Percentiles rank a stretch among this genome's conserved stretches.
These are phyloP conservation scores for Zasmidium cellare DNA, from an alignment of 2,329 filamentous ascomycete genomes.

Conservation along the genomic window DNA sequence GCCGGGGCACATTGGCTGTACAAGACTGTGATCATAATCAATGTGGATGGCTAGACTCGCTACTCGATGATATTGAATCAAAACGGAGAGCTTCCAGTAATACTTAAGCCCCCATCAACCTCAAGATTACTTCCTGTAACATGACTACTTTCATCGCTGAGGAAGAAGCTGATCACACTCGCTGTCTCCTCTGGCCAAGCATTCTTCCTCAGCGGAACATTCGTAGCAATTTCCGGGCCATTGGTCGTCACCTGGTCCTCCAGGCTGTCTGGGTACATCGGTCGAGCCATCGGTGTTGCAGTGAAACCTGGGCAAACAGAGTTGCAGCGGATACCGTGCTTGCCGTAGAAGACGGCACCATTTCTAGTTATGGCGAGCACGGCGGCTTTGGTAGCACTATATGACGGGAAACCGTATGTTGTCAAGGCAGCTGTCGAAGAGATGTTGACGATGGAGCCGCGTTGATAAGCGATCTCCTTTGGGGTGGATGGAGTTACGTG, in stretches of 20 bases:
- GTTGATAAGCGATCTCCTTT: conserved; percentile 52
- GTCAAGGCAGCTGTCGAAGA: conserved; percentile 10
- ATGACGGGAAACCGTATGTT: conserved; percentile 17
- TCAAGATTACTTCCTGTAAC: conserved; percentile 5
- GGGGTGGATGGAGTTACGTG: conserved; percentile 45
- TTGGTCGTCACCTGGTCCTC: background rate
- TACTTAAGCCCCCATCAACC: conserved; percentile 1
- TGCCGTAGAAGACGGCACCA: conserved; percentile 26
- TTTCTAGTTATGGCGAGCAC: conserved; percentile 28
- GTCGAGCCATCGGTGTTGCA: background rate
- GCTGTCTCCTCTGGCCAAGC: conserved; percentile 7
- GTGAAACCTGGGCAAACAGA: conserved; percentile 25
- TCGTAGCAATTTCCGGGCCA: background rate
- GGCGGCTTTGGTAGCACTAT: conserved; percentile 25
- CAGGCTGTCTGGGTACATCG: background rate
- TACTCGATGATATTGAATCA: too few species aligned
- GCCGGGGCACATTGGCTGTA: too few species aligned
- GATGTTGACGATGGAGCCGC: conserved; percentile 55
- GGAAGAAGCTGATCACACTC: conserved; percentile 8
- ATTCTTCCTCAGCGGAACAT: conserved; percentile 1
- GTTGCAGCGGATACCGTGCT: conserved; percentile 25
- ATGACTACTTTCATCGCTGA: conserved; percentile 5
- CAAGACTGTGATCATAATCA: too few species aligned
- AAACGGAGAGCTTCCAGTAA: background rate
- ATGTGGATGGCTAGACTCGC: too few species aligned